Evolutionary conservation across 2,329 filamentous ascomycete genomes (phyloP).

Genomic region (Leptosphaerulina australis): DNA sequence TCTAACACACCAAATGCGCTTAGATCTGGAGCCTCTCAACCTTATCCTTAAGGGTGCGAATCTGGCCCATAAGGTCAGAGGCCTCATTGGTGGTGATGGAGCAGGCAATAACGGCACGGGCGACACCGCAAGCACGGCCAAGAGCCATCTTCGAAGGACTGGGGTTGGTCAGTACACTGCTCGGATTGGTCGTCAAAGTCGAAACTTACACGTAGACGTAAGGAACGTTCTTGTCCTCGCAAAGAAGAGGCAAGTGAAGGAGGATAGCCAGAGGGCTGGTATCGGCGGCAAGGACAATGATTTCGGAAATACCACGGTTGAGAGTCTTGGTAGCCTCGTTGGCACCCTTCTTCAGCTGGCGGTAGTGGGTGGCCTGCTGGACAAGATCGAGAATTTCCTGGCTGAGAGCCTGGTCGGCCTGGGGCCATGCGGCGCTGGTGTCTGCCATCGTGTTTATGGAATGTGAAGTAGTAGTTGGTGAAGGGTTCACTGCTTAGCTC

Average conservation of each 20-base stretch:
- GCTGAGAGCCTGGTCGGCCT: constrained; percentile 56
- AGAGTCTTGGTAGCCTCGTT: constrained; percentile 82
- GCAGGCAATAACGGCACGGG: constrained; percentile 82
- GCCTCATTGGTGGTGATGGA: constrained; percentile 74
- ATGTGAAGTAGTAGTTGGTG: constrained; percentile 10
- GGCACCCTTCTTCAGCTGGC: constrained; percentile 48
- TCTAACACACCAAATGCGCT: constrained; percentile 6
- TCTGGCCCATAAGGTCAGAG: constrained; percentile 81
- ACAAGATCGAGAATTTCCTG: constrained; percentile 55
- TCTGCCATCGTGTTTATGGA: constrained; percentile 32
- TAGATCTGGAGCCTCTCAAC: constrained; percentile 94
- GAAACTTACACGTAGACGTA: constrained; percentile 58
- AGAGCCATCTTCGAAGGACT: constrained; percentile 83
- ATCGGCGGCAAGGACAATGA: constrained; percentile 83
- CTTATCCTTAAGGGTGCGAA: constrained; percentile 89
- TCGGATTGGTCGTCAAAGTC: no score
- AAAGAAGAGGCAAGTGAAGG: constrained; percentile 75
- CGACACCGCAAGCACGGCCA: constrained; percentile 79
- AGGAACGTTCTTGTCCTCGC: constrained; percentile 78
- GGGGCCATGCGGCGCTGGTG: constrained; percentile 43
- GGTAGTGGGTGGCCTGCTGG: constrained; percentile 40
- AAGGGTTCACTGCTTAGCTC: constrained; percentile 46
- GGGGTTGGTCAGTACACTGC: no score
- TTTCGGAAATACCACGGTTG: constrained; percentile 87
- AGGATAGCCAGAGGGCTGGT: constrained; percentile 81